Evolutionary conservation across 1,139 yeast species (phyloP), one percentile per base, ranked within the genome.

Genomic region (Yarrowia galli): DNA sequence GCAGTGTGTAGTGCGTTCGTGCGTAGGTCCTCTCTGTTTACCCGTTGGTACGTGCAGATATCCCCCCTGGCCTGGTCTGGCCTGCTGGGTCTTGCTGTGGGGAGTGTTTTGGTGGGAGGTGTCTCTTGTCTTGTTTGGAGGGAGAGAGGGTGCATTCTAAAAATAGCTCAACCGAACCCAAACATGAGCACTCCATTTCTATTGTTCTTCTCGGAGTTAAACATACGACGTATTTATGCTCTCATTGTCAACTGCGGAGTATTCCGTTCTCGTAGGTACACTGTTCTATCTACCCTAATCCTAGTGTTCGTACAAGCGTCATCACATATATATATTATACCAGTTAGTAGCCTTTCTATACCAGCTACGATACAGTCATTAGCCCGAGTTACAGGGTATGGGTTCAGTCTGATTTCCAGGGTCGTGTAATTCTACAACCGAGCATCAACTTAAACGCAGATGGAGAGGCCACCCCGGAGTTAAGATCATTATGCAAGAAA

Each of bases 151-250:
- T 22, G 32, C 22, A 23, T 38, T 25, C 61, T 54, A 54, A 54
- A 54, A 54, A 54, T 54, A 54, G 15, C 61, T 54, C 61, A 28
- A 7, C 35, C 16, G 49, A 45, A 46, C 35, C 51, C 51, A 38
- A 53, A 36, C 18, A 13, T 15, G 7, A n/a, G n/a, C 38, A 10
- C 15, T n/a, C 23, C 38, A 7, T 4, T n/a, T 18, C 40, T 15
- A 15, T 22, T 45, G 49, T 45, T 42, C 46, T 18, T 45, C 23
- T n/a, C 49, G 49, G 32, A 48, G n/a, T 48, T 48, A 10, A 18
- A 18, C 38, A 32, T 32, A 25, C n/a, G 16, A n/a, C 36, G 36
- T 16, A n/a, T 22, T 46, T 46, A 46, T 46, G n/a, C 53, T 46
- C 53, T 46, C 25, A 23, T 46, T 35, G 32, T 20, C 18, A 12